Base-by-base conservation (phyloP, 2,329 filamentous ascomycete genomes). In the Cytospora paraplurivora region DNA sequence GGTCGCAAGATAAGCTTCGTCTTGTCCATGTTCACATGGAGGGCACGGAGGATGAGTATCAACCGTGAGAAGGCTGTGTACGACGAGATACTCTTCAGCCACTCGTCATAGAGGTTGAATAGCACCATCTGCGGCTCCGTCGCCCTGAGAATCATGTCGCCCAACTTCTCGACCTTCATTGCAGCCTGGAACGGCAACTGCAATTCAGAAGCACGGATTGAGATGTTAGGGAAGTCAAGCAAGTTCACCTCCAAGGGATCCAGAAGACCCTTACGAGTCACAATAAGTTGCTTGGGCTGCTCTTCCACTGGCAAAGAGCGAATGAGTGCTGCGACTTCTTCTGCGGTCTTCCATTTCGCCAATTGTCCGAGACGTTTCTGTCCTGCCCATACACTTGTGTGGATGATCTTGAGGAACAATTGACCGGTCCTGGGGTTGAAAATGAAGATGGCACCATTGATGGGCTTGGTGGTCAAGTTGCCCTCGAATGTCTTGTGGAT, bases 401-500 rank as follows among this genome's bases (percentile, higher is more conserved):
- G 96, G 69, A 99, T 99, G 71, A 99, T 98, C 84, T 99, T 99
- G 74, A 99, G 79, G 87, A 99, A 99, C 47, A 99, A 79, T 73
- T 99, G 95, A 57, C 95, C 95, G 59, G 95, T 99, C 64, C 94
- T 88, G n/a, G 96, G 95, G 75, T 99, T 99, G 86, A 99, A 98
- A 74, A 99, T 99, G 82, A 99, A 99, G 75, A 99, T 98, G 53
- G 96, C 95, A 74, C 95, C 95, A 76, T 99, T 99, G 83, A 99
- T 99, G 4, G 95, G 95, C 78, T 99, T 99, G 1, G 95, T 99
- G 0, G 95, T 99, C 85, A 99, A 82, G 75, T 99, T 99, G 71
- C 95, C 95, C 77, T 99, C 95, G 67, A 99, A 99, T 0, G 95
- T 99, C 86, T 99, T 99, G 83, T 99, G 95, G 67, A 99, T 99